These are phyloP conservation scores for Rachicladosporium sp. DNA, from an alignment of 2,329 filamentous ascomycete genomes.

Conservation along the genomic window DNA sequence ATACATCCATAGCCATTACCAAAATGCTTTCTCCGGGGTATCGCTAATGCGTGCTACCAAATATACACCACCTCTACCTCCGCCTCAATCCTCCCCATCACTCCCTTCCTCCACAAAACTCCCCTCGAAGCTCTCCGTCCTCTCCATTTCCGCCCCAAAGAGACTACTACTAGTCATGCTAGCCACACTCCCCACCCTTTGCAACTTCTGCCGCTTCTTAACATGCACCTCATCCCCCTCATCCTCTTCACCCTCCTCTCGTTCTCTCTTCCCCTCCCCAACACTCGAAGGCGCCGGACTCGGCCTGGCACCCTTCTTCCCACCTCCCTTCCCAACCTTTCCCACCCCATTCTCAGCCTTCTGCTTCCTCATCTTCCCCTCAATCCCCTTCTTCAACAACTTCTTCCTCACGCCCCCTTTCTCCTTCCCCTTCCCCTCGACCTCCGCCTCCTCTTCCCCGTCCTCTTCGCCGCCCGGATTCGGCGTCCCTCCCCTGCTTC, in stretches of 20 bases:
- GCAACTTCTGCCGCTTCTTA: conserved; percentile 27
- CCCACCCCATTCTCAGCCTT: conserved; percentile 24
- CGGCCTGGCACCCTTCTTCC: conserved; percentile 10
- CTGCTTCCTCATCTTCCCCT: conserved; percentile 32
- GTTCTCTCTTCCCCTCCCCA: conserved; percentile 20
- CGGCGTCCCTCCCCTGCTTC: conserved; percentile 23
- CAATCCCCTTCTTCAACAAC: conserved; percentile 27
- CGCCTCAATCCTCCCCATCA: conserved; percentile 14
- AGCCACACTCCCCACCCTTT: conserved; percentile 22
- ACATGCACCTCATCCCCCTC: conserved; percentile 8
- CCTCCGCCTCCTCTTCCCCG: conserved; percentile 19
- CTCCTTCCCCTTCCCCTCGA: conserved; percentile 12
- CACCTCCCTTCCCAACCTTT: conserved; percentile 20
- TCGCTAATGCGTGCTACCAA: conserved; percentile 1
- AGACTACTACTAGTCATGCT: conserved; percentile 18
- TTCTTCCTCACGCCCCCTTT: conserved; percentile 22
- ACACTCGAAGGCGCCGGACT: conserved; percentile 11
- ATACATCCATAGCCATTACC: not conserved
- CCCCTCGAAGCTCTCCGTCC: conserved; percentile 24
- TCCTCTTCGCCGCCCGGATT: conserved; percentile 16
- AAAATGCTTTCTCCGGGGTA: not conserved
- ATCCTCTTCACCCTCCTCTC: conserved; percentile 14
- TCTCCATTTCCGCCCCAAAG: conserved; percentile 16
- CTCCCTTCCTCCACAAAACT: conserved; percentile 24
- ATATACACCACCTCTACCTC: not conserved